phyloP scores from a whole-genome alignment of 2,329 filamentous ascomycete species.

The Trichoderma breve region DNA sequence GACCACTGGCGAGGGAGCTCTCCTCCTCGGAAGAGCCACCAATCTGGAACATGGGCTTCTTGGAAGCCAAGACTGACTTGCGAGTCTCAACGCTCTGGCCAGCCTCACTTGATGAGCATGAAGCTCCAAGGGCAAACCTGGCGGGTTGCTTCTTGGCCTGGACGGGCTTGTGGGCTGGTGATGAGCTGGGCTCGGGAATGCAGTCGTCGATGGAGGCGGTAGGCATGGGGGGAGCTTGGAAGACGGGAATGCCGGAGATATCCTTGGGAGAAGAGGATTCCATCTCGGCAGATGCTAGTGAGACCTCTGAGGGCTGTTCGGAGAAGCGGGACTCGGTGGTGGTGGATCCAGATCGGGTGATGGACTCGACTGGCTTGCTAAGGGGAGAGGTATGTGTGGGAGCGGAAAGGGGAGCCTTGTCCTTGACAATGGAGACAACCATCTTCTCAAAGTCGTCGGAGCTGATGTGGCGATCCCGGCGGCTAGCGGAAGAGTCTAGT shows the following conservation, averaged over 20 bases:
- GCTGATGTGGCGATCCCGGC: constrained; percentile 83
- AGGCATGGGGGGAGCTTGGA: constrained; percentile 46
- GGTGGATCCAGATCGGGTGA: constrained; percentile 44
- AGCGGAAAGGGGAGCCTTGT: constrained; percentile 61
- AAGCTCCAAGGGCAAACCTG: constrained; percentile 73
- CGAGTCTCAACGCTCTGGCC: constrained; percentile 49
- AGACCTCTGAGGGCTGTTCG: constrained; percentile 39
- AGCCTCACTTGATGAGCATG: constrained; percentile 69
- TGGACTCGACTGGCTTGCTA: constrained; percentile 46
- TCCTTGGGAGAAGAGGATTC: constrained; percentile 68
- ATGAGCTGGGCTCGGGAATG: constrained; percentile 60
- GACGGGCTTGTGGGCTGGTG: constrained; percentile 63
- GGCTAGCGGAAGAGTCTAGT: constrained; percentile 68
- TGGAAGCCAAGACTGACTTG: constrained; percentile 33
- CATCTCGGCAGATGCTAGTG: constrained; percentile 31
- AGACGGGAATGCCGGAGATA: constrained; percentile 66
- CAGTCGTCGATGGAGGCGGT: constrained; percentile 48
- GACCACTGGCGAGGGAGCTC: constrained; percentile 63
- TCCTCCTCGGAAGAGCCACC: constrained; percentile 71
- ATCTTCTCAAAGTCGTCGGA: constrained; percentile 91
- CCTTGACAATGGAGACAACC: constrained; percentile 87
- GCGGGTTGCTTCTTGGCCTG: constrained; percentile 60
- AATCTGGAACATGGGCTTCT: constrained; percentile 50
- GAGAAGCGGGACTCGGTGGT: constrained; percentile 50
- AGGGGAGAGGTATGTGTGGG: constrained; percentile 32